These are phyloP conservation scores for Cryptosporidium felis DNA, from an alignment of 169 alveolate genomes.

Conservation along the genomic window DNA sequence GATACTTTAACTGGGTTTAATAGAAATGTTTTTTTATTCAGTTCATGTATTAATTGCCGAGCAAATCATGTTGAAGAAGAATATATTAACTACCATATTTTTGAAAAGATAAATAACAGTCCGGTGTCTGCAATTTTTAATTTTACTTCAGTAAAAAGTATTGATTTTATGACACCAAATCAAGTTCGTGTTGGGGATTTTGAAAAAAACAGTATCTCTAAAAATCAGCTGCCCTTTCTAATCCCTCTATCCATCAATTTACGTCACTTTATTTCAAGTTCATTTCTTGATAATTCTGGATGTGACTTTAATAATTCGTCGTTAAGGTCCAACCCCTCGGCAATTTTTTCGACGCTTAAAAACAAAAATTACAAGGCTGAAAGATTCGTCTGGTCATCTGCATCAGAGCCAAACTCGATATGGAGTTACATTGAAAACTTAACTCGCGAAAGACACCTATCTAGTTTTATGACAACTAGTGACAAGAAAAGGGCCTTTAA, in stretches of 20 bases:
- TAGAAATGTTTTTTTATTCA: background rate
- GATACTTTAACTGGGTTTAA: too few relatives aligned
- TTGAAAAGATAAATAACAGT: too few relatives aligned
- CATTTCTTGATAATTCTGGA: background rate
- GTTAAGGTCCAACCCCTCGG: conserved; percentile 8
- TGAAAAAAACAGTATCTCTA: too few relatives aligned
- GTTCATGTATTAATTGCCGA: background rate
- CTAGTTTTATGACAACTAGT: conserved; percentile 4
- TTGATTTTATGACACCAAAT: too few relatives aligned
- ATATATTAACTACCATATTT: too few relatives aligned
- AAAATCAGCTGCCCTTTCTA: conserved; percentile 11
- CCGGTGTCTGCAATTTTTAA: too few relatives aligned
- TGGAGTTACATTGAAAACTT: conserved; percentile 26
- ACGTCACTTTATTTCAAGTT: conserved; percentile 3
- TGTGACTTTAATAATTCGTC: background rate
- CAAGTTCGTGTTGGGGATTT: too few relatives aligned
- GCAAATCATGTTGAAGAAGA: background rate
- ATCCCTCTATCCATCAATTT: conserved; percentile 44
- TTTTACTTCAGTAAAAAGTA: too few relatives aligned
- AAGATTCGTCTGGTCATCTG: conserved; percentile 31
- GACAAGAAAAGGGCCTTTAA: conserved; percentile 7
- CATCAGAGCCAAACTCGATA: background rate
- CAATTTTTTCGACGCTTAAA: conserved; percentile 12
- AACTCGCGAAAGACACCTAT: conserved; percentile 49
- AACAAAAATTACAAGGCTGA: conserved; percentile 10